phyloP scores from a whole-genome alignment of 495 filamentous ascomycete genomes.

The Aspergillus carlsbadensis region DNA sequence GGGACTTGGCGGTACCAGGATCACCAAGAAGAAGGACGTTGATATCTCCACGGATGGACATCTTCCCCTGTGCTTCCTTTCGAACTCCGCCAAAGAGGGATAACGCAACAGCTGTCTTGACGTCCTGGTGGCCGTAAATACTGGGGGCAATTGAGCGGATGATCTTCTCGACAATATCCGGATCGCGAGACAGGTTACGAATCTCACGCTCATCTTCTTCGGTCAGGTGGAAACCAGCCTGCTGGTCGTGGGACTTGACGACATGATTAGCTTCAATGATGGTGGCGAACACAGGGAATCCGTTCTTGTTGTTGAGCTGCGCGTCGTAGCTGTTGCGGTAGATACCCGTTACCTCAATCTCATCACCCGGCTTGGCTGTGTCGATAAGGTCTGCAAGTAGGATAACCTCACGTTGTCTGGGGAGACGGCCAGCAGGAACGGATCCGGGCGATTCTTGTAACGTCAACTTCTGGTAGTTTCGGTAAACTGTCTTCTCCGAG shows the following conservation, averaged over 20 bases:
- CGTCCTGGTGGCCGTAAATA: conserved; percentile 96
- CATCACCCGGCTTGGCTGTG: conserved; percentile 93
- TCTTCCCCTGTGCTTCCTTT: conserved; percentile 84
- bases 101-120: conserved; percentile 95
- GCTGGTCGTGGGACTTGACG: conserved; percentile 95
- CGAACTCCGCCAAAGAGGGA: conserved; percentile 94
- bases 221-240: conserved; percentile 93
- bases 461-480: conserved; percentile 98
- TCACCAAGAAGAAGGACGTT: conserved; percentile 97
- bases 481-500: conserved; percentile 97
- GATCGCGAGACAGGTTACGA: conserved; percentile 79
- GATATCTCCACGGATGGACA: conserved; percentile 93
- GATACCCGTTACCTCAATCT: conserved; percentile 94
- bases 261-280: conserved; percentile 97
- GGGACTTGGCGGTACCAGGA: conserved; percentile 97
- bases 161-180: conserved; percentile 92
- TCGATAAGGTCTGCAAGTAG: conserved; percentile 98
- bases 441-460: conserved; percentile 97
- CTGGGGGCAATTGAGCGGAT: conserved; percentile 92
- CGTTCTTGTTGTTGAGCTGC: conserved; percentile 97
- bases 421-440: conserved; percentile 93
- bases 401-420: conserved; percentile 91
- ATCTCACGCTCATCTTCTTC: conserved; percentile 96
- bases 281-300: conserved; percentile 98
- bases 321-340: conserved; percentile 99